Base-by-base conservation (phyloP, 768 basidiomycete species). In the Pholiota molesta region DNA sequence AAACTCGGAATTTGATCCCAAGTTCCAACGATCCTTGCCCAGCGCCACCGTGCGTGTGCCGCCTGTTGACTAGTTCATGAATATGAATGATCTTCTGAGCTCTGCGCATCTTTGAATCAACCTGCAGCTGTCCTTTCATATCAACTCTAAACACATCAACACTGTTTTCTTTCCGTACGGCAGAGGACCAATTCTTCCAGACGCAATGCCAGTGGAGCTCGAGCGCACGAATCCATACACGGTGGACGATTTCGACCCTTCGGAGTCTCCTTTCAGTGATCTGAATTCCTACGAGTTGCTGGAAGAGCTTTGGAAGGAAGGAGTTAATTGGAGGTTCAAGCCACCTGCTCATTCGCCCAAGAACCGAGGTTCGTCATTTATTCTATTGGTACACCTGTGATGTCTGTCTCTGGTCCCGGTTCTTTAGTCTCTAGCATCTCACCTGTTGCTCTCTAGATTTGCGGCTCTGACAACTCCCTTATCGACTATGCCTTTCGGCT, bases 361-460 rank as follows among this genome's bases (percentile, higher is more conserved):
- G 23, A 26, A 19, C 1, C 47, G 47, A 19, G 47, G 42, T 44
- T 37, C 35, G 19, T 44, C 17, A 8, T 17, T 19, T 44, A 16
- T n/a, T 17, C 7, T 44, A 19, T 17, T 57, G 72, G 70, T 13
- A 57, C 62, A 14, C 52, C n/a, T 73, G 72, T 53, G 66, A 73
- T 33, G 72, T 71, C 29, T 17, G 69, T 61, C 13, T 44, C 21
- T 33, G 11, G 52, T 7, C 49, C 42, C 19, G 7, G 14, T 7
- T n/a, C 11, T 17, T 28, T 39, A 1, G 4, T 29, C 2, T 28
- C n/a, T 19, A 8, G 5, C n/a, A 3, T 9, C n/a, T 35, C 21
- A 42, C 44, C 39, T 7, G 42, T 57, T 35, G 13, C 6, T 45
- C 10, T n/a, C 5, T 17, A 62, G 61, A 13, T 31, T 17, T 62